These are phyloP conservation scores for Mrakia hoshinonis DNA, from an alignment of 768 basidiomycete species.

Conservation along the genomic window DNA sequence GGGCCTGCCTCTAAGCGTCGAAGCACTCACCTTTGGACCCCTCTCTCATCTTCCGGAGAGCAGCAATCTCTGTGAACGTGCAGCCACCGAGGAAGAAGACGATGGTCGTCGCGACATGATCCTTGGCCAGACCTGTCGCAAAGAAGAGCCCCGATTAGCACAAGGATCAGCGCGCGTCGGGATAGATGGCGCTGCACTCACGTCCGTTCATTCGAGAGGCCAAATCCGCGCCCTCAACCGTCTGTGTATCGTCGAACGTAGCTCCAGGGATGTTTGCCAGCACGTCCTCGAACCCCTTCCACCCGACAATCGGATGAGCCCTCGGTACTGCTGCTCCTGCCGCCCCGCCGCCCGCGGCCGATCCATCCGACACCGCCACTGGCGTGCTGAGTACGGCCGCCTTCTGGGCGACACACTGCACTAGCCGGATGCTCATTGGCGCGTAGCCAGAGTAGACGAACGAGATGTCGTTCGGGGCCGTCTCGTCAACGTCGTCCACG, in stretches of 20 bases:
- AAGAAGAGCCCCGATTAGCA: background rate
- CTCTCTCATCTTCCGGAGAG: slow-evolving; percentile 79
- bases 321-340: slow-evolving; percentile 48
- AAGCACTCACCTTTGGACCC: slow-evolving; percentile 62
- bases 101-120: slow-evolving; percentile 68
- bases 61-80: slow-evolving; percentile 94
- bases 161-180: background rate
- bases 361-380: slow-evolving; percentile 48
- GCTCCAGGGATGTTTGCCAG: slow-evolving; percentile 69
- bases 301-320: slow-evolving; percentile 87
- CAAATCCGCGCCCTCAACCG: slow-evolving; percentile 24
- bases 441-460: slow-evolving; percentile 97
- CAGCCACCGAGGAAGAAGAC: slow-evolving; percentile 93
- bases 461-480: slow-evolving; percentile 76
- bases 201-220: slow-evolving; percentile 11
- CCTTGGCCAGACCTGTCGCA: slow-evolving; percentile 43
- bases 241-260: slow-evolving; percentile 63
- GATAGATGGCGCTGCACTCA: background rate
- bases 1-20: background rate
- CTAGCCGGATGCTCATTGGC: slow-evolving; percentile 78
- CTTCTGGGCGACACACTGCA: slow-evolving; percentile 89
- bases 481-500: slow-evolving; percentile 66
- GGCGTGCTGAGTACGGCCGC: slow-evolving; percentile 57
- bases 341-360: slow-evolving; percentile 42
- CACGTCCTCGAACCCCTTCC: slow-evolving; percentile 95